Evolutionary conservation across 805 yeast species (phyloP).

Genomic region (Lipomyces starkeyi): DNA sequence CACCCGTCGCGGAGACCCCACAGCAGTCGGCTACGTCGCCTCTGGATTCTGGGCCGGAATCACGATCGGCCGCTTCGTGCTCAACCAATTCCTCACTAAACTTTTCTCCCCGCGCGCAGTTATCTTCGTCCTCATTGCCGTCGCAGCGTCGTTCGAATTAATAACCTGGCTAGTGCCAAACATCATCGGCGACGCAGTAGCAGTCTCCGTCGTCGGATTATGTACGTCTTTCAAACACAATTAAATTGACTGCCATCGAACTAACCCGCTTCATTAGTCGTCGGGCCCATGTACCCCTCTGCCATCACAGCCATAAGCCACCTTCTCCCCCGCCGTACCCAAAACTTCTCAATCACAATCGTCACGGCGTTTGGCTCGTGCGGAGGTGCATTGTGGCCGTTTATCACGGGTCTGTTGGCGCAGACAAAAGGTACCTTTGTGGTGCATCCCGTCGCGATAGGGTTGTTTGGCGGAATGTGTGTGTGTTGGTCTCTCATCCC

Average conservation of each 20-base stretch:
- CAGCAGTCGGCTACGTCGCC: conserved; percentile 64
- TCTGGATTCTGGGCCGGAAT: conserved; percentile 77
- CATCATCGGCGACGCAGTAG: conserved; percentile 54
- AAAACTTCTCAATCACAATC: conserved; percentile 73
- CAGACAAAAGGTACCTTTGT: conserved; percentile 43
- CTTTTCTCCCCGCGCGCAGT: conserved; percentile 40
- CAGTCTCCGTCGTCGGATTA: conserved; percentile 58
- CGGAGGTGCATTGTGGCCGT: conserved; percentile 80
- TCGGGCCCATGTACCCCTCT: conserved; percentile 77
- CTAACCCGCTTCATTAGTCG: too few relatives aligned
- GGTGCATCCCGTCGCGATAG: conserved; percentile 41
- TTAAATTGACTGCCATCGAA: too few relatives aligned
- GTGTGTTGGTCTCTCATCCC: conserved; percentile 35
- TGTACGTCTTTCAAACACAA: too few relatives aligned
- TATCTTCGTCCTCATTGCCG: conserved; percentile 48
- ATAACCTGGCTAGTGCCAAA: conserved; percentile 58
- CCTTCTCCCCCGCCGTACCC: conserved; percentile 62
- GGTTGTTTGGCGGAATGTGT: conserved; percentile 39
- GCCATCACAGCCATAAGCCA: conserved; percentile 67
- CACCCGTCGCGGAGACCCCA: conserved; percentile 56
- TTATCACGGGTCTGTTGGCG: conserved; percentile 59
- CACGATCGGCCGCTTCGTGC: conserved; percentile 63
- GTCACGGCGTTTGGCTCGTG: conserved; percentile 81
- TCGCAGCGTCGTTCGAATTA: conserved; percentile 50
- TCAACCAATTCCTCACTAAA: conserved; percentile 43